These are phyloP conservation scores for Ehretia macrophylla DNA, from an alignment of 257 asterid species.

Conservation along the genomic window DNA sequence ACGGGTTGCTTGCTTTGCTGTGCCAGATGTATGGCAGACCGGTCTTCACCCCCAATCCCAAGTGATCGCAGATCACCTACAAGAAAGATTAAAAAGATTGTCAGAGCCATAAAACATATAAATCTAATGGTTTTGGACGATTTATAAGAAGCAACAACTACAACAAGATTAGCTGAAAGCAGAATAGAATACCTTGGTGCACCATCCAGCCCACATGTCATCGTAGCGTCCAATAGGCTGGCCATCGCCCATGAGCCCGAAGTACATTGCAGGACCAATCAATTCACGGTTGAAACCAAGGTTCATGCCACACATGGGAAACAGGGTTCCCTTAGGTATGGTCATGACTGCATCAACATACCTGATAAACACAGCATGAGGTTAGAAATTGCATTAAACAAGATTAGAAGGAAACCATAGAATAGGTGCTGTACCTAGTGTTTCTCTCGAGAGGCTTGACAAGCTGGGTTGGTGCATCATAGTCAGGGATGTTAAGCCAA, in stretches of 20 bases:
- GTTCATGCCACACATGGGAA: slow-evolving; percentile 48
- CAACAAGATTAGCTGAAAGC: neutral
- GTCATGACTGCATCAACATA: slow-evolving; percentile 44
- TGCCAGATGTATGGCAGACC: slow-evolving; percentile 82
- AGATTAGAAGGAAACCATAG: neutral
- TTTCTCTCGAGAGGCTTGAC: slow-evolving; percentile 44
- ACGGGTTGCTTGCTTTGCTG: slow-evolving; percentile 81
- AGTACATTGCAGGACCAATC: slow-evolving; percentile 39
- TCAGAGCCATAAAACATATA: too few species aligned
- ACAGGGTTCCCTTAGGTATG: slow-evolving; percentile 36
- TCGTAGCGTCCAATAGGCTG: slow-evolving; percentile 43
- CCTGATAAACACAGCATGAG: slow-evolving; percentile 5
- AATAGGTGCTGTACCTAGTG: slow-evolving; percentile 21
- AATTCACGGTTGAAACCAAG: slow-evolving; percentile 35
- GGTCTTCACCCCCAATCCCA: slow-evolving; percentile 65
- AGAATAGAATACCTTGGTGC: slow-evolving; percentile 24
- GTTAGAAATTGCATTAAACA: neutral
- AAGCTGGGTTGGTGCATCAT: slow-evolving; percentile 44
- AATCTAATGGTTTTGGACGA: neutral
- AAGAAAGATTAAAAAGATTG: neutral
- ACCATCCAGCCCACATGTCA: slow-evolving; percentile 54
- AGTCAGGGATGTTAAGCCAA: slow-evolving; percentile 49
- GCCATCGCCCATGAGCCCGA: slow-evolving; percentile 41
- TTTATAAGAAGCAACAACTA: too few species aligned
- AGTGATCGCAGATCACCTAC: slow-evolving; percentile 63